Evolutionary conservation across 108 stramenopile genomes (phyloP), one percentile per base, ranked within the genome.

Genomic region (Seminavis robusta): DNA sequence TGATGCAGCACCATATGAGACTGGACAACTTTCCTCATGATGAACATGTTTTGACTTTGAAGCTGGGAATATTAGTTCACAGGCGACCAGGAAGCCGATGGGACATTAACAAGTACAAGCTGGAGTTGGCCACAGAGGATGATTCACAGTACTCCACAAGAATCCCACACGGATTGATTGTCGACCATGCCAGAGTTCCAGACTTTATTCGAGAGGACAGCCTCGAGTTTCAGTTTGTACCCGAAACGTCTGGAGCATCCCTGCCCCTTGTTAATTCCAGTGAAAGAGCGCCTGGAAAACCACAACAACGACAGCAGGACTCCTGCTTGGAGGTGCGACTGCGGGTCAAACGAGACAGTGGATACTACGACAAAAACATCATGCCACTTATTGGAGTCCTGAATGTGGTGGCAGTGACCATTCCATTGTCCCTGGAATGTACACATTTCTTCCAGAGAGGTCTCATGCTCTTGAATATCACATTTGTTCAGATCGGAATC

Each of bases 21-120:
- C 73, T 81, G 0, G 42, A 30, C n/a, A 33, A 81, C 27, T 81
- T 76, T 50, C 80, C 80, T 19, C 80, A 81, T 34, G 80, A 81
- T 47, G 41, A 68, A 4, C 80, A 81, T 29, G 73, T 74, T 59
- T 30, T 81, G 13, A 16, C 39, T 5, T 26, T 81, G 17, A 63
- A 65, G 29, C 40, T 81, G 33, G 80, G 63, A 0, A 77, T 81
- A 16, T 28, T 81, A 40, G 40, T 43, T n/a, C 63, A 77, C 33
- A 63, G 72, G n/a, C 56, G 59, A 25, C 62, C 44, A 5, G 63
- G 72, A 1, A 44, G 43, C 30, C 63, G 47, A 28, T 81, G 80
- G 80, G 80, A 77, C 62, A 59, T 64, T 6, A 40, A 53, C 17
- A 48, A 38, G 21, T 81, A 76, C 76, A 74, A 74, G 17, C 65